These are phyloP conservation scores for Anacardium occidentale DNA, from an alignment of 345 rosid genomes.

Conservation along the genomic window DNA sequence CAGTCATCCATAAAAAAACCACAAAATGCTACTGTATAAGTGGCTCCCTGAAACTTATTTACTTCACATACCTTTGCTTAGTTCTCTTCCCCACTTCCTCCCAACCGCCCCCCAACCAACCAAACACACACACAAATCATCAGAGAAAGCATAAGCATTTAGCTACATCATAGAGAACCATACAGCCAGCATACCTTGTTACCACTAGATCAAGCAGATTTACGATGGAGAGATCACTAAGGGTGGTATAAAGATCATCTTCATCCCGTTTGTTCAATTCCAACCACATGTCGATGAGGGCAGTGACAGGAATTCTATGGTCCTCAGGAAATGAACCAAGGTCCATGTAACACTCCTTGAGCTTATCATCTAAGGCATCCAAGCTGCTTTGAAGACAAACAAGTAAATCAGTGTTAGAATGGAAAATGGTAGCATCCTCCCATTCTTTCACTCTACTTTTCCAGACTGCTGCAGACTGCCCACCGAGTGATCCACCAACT, in stretches of 20 bases:
- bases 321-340: slow-evolving; percentile 23
- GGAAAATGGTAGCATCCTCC: slow-evolving; percentile 29
- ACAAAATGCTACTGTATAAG: background rate
- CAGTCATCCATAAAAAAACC: background rate
- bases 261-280: slow-evolving; percentile 26
- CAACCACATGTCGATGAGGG: slow-evolving; percentile 51
- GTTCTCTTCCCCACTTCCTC: no score
- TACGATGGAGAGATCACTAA: slow-evolving; percentile 36
- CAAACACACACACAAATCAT: no score
- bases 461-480: slow-evolving; percentile 33
- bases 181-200: slow-evolving; percentile 28
- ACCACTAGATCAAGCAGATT: slow-evolving; percentile 40
- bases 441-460: slow-evolving; percentile 21
- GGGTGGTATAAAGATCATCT: slow-evolving; percentile 27
- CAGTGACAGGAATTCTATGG: slow-evolving; percentile 35
- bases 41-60: background rate
- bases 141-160: background rate
- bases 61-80: background rate
- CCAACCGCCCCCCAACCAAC: no score
- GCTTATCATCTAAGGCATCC: slow-evolving; percentile 20
- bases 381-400: slow-evolving; percentile 46
- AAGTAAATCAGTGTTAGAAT: slow-evolving; percentile 26
- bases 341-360: slow-evolving; percentile 52
- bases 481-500: slow-evolving; percentile 45
- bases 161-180: background rate